Conservation (phyloP, 176 grass and related monocot genomes). For the Olyra latifolia region DNA sequence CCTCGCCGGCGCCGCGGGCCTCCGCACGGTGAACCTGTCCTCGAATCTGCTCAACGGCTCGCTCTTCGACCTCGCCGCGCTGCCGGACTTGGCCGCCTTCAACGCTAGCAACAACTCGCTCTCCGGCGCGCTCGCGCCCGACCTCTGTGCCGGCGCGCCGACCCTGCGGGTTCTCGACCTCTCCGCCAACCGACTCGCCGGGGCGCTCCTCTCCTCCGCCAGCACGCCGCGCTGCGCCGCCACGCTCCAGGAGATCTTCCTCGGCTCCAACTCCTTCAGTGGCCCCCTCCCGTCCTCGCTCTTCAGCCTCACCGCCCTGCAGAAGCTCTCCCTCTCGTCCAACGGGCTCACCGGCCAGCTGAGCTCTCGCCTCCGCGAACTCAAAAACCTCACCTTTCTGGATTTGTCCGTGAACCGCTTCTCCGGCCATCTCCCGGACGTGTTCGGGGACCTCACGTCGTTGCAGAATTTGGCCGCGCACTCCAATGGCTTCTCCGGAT, state of each 20-base stretch:
- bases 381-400: slow-evolving; percentile 55
- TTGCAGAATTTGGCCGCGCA: slow-evolving; percentile 58
- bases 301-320: slow-evolving; percentile 53
- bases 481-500: slow-evolving; percentile 63
- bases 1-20: slow-evolving; percentile 5
- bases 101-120: slow-evolving; percentile 92
- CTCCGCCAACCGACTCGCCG: slow-evolving; percentile 60
- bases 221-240: slow-evolving; percentile 40
- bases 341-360: slow-evolving; percentile 63
- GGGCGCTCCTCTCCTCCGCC: slow-evolving; percentile 43
- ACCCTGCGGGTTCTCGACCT: slow-evolving; percentile 60
- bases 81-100: slow-evolving; percentile 43
- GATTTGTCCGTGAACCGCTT: slow-evolving; percentile 68
- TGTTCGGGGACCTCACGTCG: slow-evolving; percentile 55
- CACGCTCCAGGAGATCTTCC: slow-evolving; percentile 53
- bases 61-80: slow-evolving; percentile 39
- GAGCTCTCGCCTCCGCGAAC: slow-evolving; percentile 35
- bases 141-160: slow-evolving; percentile 56
- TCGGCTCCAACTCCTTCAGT: slow-evolving; percentile 58
- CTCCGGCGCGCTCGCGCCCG: slow-evolving; percentile 46
- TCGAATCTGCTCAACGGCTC: slow-evolving; percentile 70
- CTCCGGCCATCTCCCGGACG: slow-evolving; percentile 71
- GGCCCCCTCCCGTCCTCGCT: slow-evolving; percentile 64
- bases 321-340: slow-evolving; percentile 58
- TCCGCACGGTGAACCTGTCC: slow-evolving; percentile 59